phyloP scores from a whole-genome alignment of 2,329 filamentous ascomycete genomes.

The Chrysosporium keratinophilum region DNA sequence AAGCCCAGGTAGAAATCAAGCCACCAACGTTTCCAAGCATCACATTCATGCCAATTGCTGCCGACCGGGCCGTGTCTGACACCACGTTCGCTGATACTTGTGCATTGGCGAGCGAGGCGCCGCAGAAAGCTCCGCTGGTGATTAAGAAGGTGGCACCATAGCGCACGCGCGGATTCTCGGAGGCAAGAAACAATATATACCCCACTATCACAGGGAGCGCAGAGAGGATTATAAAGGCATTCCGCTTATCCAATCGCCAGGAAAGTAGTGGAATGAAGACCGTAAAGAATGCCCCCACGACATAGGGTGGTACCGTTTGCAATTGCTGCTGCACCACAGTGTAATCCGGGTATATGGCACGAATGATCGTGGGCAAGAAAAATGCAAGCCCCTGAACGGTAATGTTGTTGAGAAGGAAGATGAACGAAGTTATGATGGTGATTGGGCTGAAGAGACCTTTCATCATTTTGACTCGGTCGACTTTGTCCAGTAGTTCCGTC shows the following conservation, averaged over 20 bases:
- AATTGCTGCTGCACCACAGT: slow-evolving; percentile 29
- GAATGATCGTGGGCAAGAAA: slow-evolving; percentile 15
- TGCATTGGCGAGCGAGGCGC: slow-evolving; percentile 10
- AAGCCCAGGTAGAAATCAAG: slow-evolving; percentile 15
- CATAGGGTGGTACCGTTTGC: slow-evolving; percentile 15
- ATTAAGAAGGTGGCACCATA: slow-evolving; percentile 14
- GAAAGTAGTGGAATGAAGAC: slow-evolving; percentile 13
- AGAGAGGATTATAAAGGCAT: slow-evolving; percentile 9
- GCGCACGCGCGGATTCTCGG: slow-evolving; percentile 6
- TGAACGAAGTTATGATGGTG: slow-evolving; percentile 12
- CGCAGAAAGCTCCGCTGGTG: slow-evolving; percentile 13
- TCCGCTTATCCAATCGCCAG: slow-evolving; percentile 12
- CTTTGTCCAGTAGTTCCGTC: slow-evolving; percentile 13
- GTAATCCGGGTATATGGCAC: slow-evolving; percentile 11
- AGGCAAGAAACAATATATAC: slow-evolving; percentile 15
- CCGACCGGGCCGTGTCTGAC: slow-evolving; percentile 14
- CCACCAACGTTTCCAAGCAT: slow-evolving; percentile 15
- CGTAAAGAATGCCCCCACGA: slow-evolving; percentile 12
- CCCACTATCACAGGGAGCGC: slow-evolving; percentile 10
- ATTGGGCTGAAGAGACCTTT: slow-evolving; percentile 13
- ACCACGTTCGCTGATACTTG: slow-evolving; percentile 13
- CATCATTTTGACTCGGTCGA: slow-evolving; percentile 10
- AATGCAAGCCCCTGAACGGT: slow-evolving; percentile 56
- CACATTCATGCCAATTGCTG: slow-evolving; percentile 14
- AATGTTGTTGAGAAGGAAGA: slow-evolving; percentile 53